Base-by-base conservation (phyloP, 768 basidiomycete genomes). In the Podaxis pistillaris region DNA sequence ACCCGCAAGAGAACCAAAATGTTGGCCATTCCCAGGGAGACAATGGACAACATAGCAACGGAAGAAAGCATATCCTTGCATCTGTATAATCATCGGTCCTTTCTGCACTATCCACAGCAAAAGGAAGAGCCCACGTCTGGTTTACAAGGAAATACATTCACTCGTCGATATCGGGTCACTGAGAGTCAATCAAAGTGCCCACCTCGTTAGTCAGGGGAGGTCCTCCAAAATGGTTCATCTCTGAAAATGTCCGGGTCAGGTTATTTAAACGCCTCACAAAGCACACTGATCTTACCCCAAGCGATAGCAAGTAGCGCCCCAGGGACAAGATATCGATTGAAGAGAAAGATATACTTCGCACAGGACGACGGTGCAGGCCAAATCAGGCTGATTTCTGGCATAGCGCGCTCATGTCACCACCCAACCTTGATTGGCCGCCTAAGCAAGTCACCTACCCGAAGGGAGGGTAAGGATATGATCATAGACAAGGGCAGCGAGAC, bases 1-100 rank as follows among this genome's bases (percentile, higher is more conserved):
- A 78, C 74, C 24, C 76, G 73, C 26, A 76, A 58, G 19, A 77
- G 69, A 28, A 76, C 44, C 72, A 73, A 70, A 36, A 72, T 41
- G 63, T 75, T 75, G 17, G 72, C 73, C 15, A 74, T 67, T 7
- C 67, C 70, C 9, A 73, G 62, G 2, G 78, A 75, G 7, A 68
- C 56, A 22, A 75, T 62, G 7, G 71, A 68, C 37, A 70, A 26
- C 62, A 71, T 65, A 2, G 71, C 65, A 1, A 65, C 57, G 1
- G 59, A 62, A 58, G 68, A 62, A 7, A 77, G n/a, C 49, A 75
- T 63, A 28, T 53, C 52, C 55, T 67, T 70, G 65, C 77, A 78
- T 41, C 76, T 76, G 60, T 26, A 36, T 9, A 37, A 13, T 19
- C 53, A 19, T 19, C 9, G 44, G 19, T 17, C 44, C 15, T 33